These are phyloP conservation scores for Staphylotrichum longicolle DNA, from an alignment of 495 filamentous ascomycete genomes.

Conservation along the genomic window DNA sequence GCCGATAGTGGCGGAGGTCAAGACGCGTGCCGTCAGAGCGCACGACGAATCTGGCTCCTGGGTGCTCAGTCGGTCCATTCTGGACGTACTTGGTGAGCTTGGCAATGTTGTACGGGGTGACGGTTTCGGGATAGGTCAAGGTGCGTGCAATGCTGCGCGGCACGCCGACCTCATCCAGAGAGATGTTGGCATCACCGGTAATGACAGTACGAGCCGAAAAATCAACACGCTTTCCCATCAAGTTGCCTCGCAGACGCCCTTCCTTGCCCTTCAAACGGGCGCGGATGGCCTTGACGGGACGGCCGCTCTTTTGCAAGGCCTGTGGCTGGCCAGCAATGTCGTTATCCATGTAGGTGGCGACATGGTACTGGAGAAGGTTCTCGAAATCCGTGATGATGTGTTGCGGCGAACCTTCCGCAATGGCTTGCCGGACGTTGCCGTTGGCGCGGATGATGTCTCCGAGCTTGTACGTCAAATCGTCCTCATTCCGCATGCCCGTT, in stretches of 20 bases:
- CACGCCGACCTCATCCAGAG: slow-evolving; percentile 94
- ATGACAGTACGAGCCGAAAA: slow-evolving; percentile 99
- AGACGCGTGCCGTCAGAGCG: slow-evolving; percentile 88
- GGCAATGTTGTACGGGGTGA: slow-evolving; percentile 96
- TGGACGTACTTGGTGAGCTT: slow-evolving; percentile 83
- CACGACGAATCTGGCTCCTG: slow-evolving; percentile 93
- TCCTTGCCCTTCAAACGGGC: slow-evolving; percentile 98
- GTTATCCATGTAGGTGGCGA: slow-evolving; percentile 99
- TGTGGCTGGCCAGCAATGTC: slow-evolving; percentile 95
- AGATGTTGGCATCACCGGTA: slow-evolving; percentile 94
- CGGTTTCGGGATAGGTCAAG: slow-evolving; percentile 93
- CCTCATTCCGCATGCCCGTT: slow-evolving; percentile 83
- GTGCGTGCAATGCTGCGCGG: slow-evolving; percentile 84
- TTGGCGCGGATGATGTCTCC: slow-evolving; percentile 98
- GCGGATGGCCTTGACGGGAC: slow-evolving; percentile 93
- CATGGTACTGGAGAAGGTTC: slow-evolving; percentile 91
- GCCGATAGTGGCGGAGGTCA: slow-evolving; percentile 87
- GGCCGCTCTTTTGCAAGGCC: slow-evolving; percentile 92
- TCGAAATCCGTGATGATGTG: slow-evolving; percentile 90
- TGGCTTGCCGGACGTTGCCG: slow-evolving; percentile 83
- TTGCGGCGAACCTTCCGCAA: slow-evolving; percentile 81
- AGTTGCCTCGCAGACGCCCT: slow-evolving; percentile 91
- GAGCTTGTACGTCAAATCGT: slow-evolving; percentile 98
- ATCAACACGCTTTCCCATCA: slow-evolving; percentile 99
- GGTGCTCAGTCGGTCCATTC: slow-evolving; percentile 91